Conservation (phyloP, 495 filamentous ascomycete genomes). For the Antarctomyces pellizariae region DNA sequence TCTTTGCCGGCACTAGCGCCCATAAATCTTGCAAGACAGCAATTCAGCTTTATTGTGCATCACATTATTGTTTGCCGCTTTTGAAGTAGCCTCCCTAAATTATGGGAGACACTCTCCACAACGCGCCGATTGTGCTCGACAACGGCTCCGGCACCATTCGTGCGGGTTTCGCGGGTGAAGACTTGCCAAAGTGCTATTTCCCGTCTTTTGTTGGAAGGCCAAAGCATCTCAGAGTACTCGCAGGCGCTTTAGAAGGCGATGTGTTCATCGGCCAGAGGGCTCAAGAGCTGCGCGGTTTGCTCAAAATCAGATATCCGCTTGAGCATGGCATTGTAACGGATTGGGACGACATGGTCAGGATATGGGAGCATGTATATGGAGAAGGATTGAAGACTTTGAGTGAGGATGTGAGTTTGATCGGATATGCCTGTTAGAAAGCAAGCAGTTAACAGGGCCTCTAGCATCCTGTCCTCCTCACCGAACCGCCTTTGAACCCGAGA, state of each 20-base stretch:
- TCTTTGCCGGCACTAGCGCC: no score
- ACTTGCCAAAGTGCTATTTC: constrained; percentile 87
- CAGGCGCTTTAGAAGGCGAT: constrained; percentile 87
- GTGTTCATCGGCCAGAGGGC: constrained; percentile 84
- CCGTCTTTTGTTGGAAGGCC: constrained; percentile 95
- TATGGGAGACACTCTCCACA: constrained; percentile 77
- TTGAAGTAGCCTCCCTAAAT: no score
- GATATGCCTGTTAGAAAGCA: constrained; percentile 4
- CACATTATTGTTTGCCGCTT: no score
- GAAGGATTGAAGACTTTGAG: constrained; percentile 74
- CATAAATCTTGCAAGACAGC: no score
- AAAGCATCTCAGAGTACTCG: constrained; percentile 89
- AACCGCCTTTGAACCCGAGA: constrained; percentile 89
- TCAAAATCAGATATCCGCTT: constrained; percentile 88
- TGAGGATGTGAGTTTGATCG: constrained; percentile 46
- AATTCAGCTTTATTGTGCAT: no score
- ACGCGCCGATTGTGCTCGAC: constrained; percentile 95
- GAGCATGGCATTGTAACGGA: constrained; percentile 98
- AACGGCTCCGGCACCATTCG: constrained; percentile 96
- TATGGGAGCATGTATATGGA: constrained; percentile 59
- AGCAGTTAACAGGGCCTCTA: constrained; percentile 14
- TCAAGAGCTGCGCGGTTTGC: constrained; percentile 72
- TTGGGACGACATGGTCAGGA: constrained; percentile 99
- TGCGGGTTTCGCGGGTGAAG: constrained; percentile 90
- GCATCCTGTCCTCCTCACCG: constrained; percentile 92